A percentile compares a stretch with the other conserved stretches of the same genome.
phyloP scores from a whole-genome alignment of 2,329 filamentous ascomycete species.

The Fonsecaea pugnacius region DNA sequence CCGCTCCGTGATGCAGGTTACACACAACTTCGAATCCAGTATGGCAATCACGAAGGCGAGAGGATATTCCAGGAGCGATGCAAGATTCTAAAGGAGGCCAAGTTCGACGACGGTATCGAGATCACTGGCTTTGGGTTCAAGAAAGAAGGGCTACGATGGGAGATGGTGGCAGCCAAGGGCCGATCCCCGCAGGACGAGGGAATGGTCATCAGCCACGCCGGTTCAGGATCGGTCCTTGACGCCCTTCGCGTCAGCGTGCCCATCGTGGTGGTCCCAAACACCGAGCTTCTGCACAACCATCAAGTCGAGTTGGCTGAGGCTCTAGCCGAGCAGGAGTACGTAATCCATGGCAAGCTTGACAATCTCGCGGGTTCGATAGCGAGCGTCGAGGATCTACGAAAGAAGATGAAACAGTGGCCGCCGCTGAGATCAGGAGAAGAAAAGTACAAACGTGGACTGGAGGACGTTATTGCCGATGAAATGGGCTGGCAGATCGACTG shows the following conservation, averaged over 20 bases:
- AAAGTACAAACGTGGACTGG: constrained; percentile 50
- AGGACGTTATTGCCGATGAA: constrained; percentile 61
- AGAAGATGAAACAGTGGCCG: constrained; percentile 54
- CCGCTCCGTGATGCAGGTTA: constrained; percentile 65
- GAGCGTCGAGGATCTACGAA: constrained; percentile 54
- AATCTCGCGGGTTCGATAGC: constrained; percentile 54
- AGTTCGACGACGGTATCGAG: constrained; percentile 48
- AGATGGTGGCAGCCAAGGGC: constrained; percentile 62
- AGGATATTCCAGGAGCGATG: constrained; percentile 54
- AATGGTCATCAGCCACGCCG: constrained; percentile 85
- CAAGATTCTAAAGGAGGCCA: constrained; percentile 35
- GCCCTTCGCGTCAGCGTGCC: constrained; percentile 74
- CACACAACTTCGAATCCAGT: constrained; percentile 77
- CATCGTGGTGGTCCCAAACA: constrained; percentile 89
- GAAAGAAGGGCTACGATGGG: constrained; percentile 59
- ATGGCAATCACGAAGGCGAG: constrained; percentile 68
- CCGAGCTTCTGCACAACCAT: constrained; percentile 81
- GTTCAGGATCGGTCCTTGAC: constrained; percentile 86
- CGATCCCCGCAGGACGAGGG: constrained; percentile 56
- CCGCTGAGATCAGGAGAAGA: constrained; percentile 53
- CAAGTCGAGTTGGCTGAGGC: constrained; percentile 83
- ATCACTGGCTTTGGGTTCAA: constrained; percentile 71
- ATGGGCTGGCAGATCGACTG: constrained; percentile 59
- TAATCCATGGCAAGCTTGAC: constrained; percentile 69
- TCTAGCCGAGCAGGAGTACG: constrained; percentile 74